phyloP scores from a whole-genome alignment of 2,329 filamentous ascomycete species.

The Nemania bipapillata region DNA sequence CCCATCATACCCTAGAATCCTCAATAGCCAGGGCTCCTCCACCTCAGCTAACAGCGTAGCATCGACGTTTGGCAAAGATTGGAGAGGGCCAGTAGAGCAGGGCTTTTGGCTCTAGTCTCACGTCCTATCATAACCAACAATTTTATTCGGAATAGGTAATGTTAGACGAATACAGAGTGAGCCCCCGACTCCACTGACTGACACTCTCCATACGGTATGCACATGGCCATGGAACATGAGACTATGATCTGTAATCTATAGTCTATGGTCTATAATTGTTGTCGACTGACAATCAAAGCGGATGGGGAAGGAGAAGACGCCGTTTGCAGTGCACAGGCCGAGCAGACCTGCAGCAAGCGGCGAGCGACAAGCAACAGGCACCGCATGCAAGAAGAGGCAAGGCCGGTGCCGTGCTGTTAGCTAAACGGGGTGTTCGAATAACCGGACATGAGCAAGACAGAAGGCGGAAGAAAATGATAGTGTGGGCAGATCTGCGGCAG shows the following conservation, averaged over 20 bases:
- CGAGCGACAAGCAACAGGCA: neutral
- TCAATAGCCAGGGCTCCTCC: conserved; percentile 19
- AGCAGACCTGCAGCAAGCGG: neutral
- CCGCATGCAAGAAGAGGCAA: conserved; percentile 11
- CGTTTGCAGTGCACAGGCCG: neutral
- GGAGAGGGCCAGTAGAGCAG: conserved; percentile 8
- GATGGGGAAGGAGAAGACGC: neutral
- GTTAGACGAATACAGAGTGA: conserved; percentile 33
- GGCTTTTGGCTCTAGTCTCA: conserved; percentile 4
- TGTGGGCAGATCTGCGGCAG: neutral
- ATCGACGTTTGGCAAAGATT: conserved; percentile 13
- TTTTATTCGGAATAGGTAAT: conserved; percentile 32
- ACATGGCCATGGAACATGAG: conserved; percentile 18
- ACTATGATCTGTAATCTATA: conserved; percentile 11
- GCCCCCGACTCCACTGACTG: conserved; percentile 1
- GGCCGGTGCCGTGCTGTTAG: neutral
- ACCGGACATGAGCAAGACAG: conserved; percentile 9
- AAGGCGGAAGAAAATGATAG: conserved; percentile 6
- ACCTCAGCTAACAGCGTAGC: conserved; percentile 26
- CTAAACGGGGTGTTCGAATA: conserved; percentile 9
- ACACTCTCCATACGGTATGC: conserved; percentile 5
- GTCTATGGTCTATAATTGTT: conserved; percentile 9
- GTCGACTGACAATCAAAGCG: conserved; percentile 1
- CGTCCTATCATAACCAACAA: conserved; percentile 30
- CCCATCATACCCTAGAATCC: conserved; percentile 22